Evolutionary conservation across 1,284 basidiomycete genomes (phyloP), one percentile per base, ranked within the genome.

Genomic region (Irpex rosettiformis): DNA sequence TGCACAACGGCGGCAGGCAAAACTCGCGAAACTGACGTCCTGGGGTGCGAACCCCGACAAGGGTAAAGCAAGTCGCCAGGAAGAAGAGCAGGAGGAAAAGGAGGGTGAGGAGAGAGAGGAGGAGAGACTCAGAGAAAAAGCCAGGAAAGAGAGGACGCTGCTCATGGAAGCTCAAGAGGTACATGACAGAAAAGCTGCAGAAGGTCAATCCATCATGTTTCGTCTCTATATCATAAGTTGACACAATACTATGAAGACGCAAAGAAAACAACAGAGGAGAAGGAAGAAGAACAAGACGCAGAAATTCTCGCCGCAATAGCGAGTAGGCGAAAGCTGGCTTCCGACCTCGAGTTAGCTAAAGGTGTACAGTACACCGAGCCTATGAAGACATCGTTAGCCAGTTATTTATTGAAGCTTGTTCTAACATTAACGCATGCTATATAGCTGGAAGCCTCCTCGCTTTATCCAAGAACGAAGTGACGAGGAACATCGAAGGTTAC

Each of bases 161-260:
- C 75, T 98, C 55, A 76, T 94, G 67, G 93, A 96, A 69, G 95
- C 95, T 0, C 94, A 96, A 73, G 94, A 97, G 70, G 94, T 98
- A 24, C 93, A 96, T 70, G 81, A 81, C 30, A 79, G 80, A 68
- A 93, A 88, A 72, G 92, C 89, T 10, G 79, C 79, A 54, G 91
- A 95, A 77, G 91, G 94, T 94, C 59, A 29, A 80, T 74, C 40
- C 21, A 24, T 45, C 2, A 7, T 52, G 42, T 13, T 16, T 49
- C 24, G 28, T 43, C 2, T 37, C n/a, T n/a, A n/a, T n/a, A n/a
- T n/a, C n/a, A n/a, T n/a, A n/a, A n/a, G n/a, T n/a, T n/a, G n/a
- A n/a, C n/a, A n/a, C n/a, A n/a, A n/a, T n/a, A n/a, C n/a, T n/a
- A n/a, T n/a, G n/a, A n/a, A 95, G 94, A 96, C 74, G 85, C 93